These are phyloP conservation scores for Albugo laibachii DNA, from an alignment of 352 stramenopile genomes.

Conservation along the genomic window DNA sequence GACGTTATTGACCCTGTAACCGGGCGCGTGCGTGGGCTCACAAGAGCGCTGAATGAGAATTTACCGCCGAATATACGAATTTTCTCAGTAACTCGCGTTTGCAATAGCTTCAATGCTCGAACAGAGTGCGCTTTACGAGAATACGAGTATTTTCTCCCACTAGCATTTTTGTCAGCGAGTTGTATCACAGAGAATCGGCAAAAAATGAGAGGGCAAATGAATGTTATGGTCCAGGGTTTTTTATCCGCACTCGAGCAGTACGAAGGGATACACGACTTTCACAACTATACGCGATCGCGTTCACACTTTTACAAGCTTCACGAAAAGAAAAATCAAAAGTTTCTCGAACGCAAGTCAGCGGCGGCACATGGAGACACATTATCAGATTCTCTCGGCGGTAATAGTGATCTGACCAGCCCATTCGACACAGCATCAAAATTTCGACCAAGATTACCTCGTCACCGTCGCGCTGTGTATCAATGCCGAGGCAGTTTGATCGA, in stretches of 20 bases:
- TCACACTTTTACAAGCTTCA: conserved; percentile 60
- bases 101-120: conserved; percentile 78
- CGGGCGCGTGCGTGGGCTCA: conserved; percentile 32
- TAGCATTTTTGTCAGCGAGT: conserved; percentile 44
- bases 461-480: conserved; percentile 60
- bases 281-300: conserved; percentile 80
- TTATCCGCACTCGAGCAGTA: conserved; percentile 16
- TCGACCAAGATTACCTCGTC: conserved; percentile 36
- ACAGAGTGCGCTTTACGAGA: conserved; percentile 74
- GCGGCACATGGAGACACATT: conserved; percentile 1
- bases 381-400: conserved; percentile 5
- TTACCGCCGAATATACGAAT: conserved; percentile 67
- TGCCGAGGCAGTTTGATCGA: conserved; percentile 37
- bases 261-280: conserved; percentile 78
- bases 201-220: conserved; percentile 2
- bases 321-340: conserved; percentile 13
- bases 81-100: conserved; percentile 75
- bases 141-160: conserved; percentile 83
- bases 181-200: conserved; percentile 20
- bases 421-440: neutral
- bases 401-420: conserved; percentile 1
- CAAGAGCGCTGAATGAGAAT: conserved; percentile 48
- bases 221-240: too few species aligned
- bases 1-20: conserved; percentile 31
- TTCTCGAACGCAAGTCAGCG: conserved; percentile 4